Evolutionary conservation across 2,329 filamentous ascomycete species (phyloP).

Genomic region (Aspergillus awamori): DNA sequence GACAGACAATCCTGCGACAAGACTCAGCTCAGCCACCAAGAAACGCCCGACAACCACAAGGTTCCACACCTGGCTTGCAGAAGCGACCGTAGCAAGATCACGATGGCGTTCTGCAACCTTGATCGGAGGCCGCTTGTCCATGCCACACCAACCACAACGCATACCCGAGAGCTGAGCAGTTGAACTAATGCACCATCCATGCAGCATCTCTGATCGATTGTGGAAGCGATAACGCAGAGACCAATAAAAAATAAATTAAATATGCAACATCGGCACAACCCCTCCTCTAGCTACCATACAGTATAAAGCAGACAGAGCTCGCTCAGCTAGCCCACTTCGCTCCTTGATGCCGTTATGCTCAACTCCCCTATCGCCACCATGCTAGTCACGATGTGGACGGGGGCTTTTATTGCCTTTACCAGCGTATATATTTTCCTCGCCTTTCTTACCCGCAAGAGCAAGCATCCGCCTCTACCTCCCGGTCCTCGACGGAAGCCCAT

Average conservation of each 20-base stretch:
- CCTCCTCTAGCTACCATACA: background rate
- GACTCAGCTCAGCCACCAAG: too few relatives aligned
- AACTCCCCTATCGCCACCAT: background rate
- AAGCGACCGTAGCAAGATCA: too few relatives aligned
- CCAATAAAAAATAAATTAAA: background rate
- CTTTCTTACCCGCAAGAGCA: background rate
- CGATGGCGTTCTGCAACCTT: background rate
- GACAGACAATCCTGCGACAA: too few relatives aligned
- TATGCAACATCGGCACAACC: background rate
- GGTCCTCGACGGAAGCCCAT: constrained; percentile 52
- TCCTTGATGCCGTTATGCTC: background rate
- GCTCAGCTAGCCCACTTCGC: background rate
- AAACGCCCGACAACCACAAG: too few relatives aligned
- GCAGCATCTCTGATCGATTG: background rate
- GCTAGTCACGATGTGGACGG: background rate
- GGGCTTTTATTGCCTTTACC: background rate
- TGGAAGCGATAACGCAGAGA: background rate
- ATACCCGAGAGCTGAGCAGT: background rate
- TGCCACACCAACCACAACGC: background rate
- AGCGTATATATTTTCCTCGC: background rate
- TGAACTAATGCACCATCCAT: background rate
- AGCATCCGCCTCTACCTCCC: constrained; percentile 42
- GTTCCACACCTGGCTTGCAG: too few relatives aligned
- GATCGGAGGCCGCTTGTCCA: background rate
- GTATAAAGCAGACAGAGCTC: background rate